Evolutionary conservation across 1,139 yeast genomes (phyloP).

Genomic region (Debaryomyces singareniensis): DNA sequence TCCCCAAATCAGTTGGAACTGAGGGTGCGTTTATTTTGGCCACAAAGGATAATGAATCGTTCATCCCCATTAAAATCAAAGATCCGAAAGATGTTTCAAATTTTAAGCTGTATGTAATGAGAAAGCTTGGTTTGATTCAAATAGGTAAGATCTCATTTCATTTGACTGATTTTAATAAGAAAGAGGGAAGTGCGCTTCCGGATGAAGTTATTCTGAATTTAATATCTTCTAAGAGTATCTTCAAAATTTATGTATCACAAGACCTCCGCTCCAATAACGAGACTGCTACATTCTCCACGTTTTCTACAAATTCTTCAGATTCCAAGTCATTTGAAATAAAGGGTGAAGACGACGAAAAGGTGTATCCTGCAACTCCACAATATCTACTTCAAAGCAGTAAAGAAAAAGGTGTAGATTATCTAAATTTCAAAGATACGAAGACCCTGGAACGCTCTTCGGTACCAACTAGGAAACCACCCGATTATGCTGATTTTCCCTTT

Average conservation of each 20-base stretch:
- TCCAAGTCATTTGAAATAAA: slow-evolving; percentile 42
- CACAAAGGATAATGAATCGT: slow-evolving; percentile 54
- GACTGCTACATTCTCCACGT: slow-evolving; percentile 30
- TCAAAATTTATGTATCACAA: slow-evolving; percentile 41
- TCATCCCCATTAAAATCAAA: slow-evolving; percentile 39
- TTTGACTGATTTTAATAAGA: slow-evolving; percentile 64
- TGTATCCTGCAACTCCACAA: slow-evolving; percentile 57
- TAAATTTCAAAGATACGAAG: slow-evolving; percentile 56
- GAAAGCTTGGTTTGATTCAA: slow-evolving; percentile 34
- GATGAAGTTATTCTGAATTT: slow-evolving; percentile 35
- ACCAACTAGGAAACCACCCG: neutral
- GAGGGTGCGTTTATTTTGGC: slow-evolving; percentile 32
- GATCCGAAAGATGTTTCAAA: slow-evolving; percentile 9
- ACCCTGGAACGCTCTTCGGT: slow-evolving; percentile 6
- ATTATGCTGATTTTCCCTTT: slow-evolving; percentile 13
- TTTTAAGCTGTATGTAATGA: slow-evolving; percentile 30
- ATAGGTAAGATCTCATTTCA: slow-evolving; percentile 45
- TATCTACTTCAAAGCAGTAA: slow-evolving; percentile 37
- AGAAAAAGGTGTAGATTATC: slow-evolving; percentile 46
- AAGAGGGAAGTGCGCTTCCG: slow-evolving; percentile 56
- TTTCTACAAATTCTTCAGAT: slow-evolving; percentile 41
- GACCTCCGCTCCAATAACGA: slow-evolving; percentile 28
- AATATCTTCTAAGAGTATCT: slow-evolving; percentile 25
- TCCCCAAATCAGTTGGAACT: neutral
- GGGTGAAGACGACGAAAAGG: slow-evolving; percentile 31